Evolutionary conservation across 2,329 filamentous ascomycete species (phyloP).

Genomic region (Alternaria gaisen): DNA sequence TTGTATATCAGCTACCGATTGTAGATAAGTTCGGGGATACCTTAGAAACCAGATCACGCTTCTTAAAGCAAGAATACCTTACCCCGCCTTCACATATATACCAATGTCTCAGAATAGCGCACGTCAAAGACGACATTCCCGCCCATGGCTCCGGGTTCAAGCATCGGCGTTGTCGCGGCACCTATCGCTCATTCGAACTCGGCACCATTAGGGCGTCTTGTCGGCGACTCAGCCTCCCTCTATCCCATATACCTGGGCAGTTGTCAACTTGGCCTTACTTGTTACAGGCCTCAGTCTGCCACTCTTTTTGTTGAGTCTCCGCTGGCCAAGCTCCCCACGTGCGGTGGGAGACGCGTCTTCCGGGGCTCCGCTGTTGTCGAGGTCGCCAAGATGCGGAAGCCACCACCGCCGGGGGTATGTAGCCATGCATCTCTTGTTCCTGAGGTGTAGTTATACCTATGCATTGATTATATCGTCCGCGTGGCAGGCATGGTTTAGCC

Average conservation of each 20-base stretch:
- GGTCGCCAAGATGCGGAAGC: background rate
- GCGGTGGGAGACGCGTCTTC: background rate
- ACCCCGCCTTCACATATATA: background rate
- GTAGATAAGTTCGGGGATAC: background rate
- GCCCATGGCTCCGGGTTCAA: constrained; percentile 3
- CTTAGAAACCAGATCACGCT: background rate
- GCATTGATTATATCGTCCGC: background rate
- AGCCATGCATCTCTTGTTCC: background rate
- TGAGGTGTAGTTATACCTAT: background rate
- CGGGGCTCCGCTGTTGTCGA: constrained; percentile 4
- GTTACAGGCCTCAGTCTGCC: background rate
- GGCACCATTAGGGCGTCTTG: constrained; percentile 7
- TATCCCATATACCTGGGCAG: background rate
- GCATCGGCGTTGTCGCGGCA: constrained; percentile 8
- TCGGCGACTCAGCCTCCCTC: constrained; percentile 11
- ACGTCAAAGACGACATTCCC: background rate
- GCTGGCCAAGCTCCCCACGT: background rate
- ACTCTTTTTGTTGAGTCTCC: background rate
- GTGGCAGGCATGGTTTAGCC: background rate
- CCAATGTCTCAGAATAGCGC: background rate
- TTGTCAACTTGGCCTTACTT: constrained; percentile 3
- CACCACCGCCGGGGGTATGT: background rate
- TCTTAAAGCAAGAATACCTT: background rate
- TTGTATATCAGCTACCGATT: background rate
- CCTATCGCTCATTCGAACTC: constrained; percentile 7